Evolutionary conservation across 2,329 filamentous ascomycete species (phyloP), one percentile per base, ranked within the genome.

Genomic region (Paraphoma chrysanthemicola): DNA sequence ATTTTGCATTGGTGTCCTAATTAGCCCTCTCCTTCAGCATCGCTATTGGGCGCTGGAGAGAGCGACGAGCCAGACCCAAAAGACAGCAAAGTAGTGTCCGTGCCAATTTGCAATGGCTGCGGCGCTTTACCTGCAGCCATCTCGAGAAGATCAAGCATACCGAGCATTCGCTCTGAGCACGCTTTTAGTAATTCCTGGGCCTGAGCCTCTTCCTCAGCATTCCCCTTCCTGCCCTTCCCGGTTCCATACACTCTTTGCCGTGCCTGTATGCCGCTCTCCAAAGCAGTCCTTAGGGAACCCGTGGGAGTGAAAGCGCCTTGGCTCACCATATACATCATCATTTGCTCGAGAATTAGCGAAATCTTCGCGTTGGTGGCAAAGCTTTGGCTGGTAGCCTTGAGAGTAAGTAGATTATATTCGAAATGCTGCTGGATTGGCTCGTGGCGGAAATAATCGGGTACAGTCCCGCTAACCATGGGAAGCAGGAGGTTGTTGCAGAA

Each of bases 181-280:
- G 64, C 66, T 31, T 74, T 60, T 60, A 82, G 53, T 4, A 77
- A 45, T 6, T 53, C 54, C 43, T 70, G 70, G 3, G 73, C 76
- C 23, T 75, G 67, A n/a, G 71, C 70, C 50, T 80, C 78, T 41
- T 75, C 73, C 4, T 63, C 56, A 10, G 60, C 60, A 43, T 71
- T 74, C 0, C 70, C 77, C 57, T 75, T 79, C 63, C 77, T 82
- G 48, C 77, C 82, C 58, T 78, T 79, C 42, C 73, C 79, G 23
- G 80, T 80, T 2, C 71, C 78, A 49, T 74, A 78, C 0, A 79
- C 78, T 0, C 75, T 73, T 7, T 77, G 72, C n/a, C 87, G 78
- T 1, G 78, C 80, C 31, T 74, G 47, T 43, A 88, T 85, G 0
- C 88, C 88, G 16, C 66, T 57, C 56, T 84, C 77, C n/a, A 85